A percentile compares a stretch with the other conserved stretches of the same genome.
Evolutionary conservation across 2,329 filamentous ascomycete species (phyloP).

Genomic region (Grosmannia clavigera): DNA sequence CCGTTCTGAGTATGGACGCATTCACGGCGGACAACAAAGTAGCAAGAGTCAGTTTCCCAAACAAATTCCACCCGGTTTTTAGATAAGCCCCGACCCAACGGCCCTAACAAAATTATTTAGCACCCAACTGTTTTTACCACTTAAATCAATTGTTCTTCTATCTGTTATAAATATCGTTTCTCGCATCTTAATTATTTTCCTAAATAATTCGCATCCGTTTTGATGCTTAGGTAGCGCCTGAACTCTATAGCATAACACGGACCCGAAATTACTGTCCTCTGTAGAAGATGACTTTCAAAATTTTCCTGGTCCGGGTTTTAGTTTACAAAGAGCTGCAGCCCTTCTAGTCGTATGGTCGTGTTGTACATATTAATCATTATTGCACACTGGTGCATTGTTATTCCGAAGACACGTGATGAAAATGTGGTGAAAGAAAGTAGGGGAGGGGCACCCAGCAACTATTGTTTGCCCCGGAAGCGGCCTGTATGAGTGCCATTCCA

Average conservation of each 20-base stretch:
- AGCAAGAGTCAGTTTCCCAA: slow-evolving; percentile 1
- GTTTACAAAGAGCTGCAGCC: background rate
- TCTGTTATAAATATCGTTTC: background rate
- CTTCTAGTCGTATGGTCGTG: background rate
- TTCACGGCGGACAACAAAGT: slow-evolving; percentile 4
- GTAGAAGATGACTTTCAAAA: background rate
- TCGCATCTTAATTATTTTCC: too few species aligned
- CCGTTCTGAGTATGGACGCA: slow-evolving; percentile 8
- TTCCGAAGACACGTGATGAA: background rate
- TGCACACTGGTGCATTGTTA: background rate
- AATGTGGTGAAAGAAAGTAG: background rate
- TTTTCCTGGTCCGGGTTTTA: background rate
- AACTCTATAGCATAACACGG: too few species aligned
- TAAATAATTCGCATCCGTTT: too few species aligned
- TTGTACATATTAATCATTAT: slow-evolving; percentile 3
- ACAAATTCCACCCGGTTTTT: background rate
- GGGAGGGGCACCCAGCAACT: background rate
- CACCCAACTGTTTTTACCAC: too few species aligned
- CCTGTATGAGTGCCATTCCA: slow-evolving; percentile 26
- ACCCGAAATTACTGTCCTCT: too few species aligned
- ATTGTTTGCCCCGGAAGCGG: slow-evolving; percentile 6
- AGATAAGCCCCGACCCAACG: background rate
- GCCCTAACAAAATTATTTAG: background rate
- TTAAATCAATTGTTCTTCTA: background rate
- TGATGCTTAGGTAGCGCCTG: too few species aligned